Base-by-base conservation (phyloP, 2,329 filamentous ascomycete species). In the Fusarium sarcochroum region DNA sequence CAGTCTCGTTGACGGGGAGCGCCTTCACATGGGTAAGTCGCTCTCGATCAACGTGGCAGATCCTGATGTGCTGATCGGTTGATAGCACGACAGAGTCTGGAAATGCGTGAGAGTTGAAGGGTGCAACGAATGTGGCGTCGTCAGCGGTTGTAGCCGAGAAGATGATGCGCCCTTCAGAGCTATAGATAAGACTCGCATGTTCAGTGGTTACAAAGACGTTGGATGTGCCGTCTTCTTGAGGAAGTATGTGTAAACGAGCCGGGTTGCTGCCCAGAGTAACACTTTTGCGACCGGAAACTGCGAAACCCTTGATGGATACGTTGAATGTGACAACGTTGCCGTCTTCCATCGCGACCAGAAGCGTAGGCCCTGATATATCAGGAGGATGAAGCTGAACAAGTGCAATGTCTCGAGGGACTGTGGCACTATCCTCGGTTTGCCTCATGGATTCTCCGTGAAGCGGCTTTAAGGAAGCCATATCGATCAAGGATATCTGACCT, bases 91-190 rank as follows among this genome's bases (percentile, higher is more conserved):
- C 91, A 0, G 93, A 91, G 27, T 87, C 87, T 0, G 94, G 93
- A 74, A 93, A 99, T 3, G 91, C 92, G 70, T 91, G 89, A 0
- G 91, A 86, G 76, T 98, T 88, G 75, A 99, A 97, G 0, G 91
- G 87, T 63, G 93, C 96, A 7, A 98, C 90, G 47, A 89, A 91
- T 1, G 90, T 90, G 1, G 93, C 93, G 66, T 94, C 91, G 64
- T 97, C 93, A 4, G 94, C 93, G 14, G 95, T 97, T 2, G 98
- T 93, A 3, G 96, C 94, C 6, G 94, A 97, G 80, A 97, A 99
- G 1, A 97, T 89, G 40, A 98, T 91, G 21, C 94, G 88, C 1
- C 92, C 93, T 76, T 98, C 94, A 0, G 90, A 90, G 10, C 92
- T 92, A 76, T 99, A 98, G 48, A 99, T 97, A 55, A 99, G 81